Evolutionary conservation across 352 stramenopile species (phyloP).

Genomic region (Pythium pyrilobum): DNA sequence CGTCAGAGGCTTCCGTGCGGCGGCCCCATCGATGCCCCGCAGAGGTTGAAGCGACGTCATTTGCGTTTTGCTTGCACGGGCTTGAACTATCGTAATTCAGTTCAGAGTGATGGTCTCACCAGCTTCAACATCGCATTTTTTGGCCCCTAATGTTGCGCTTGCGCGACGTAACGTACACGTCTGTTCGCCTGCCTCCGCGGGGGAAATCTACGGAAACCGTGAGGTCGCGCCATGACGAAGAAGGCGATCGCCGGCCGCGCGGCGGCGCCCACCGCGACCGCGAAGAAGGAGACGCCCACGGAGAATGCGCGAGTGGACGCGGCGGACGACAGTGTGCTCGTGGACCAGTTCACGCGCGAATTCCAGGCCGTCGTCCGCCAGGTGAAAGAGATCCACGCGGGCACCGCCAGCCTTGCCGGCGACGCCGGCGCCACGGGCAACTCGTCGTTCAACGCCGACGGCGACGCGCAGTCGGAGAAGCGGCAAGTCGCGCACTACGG

Average conservation of each 20-base stretch:
- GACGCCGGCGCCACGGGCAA: background rate
- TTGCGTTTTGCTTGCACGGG: background rate
- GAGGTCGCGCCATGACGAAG: too few species aligned
- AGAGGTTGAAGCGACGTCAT: background rate
- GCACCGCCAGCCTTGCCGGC: background rate
- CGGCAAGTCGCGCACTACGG: conserved; percentile 42
- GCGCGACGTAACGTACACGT: too few species aligned
- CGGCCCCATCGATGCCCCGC: too few species aligned
- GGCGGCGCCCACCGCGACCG: too few species aligned
- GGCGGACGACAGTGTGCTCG: conserved; percentile 23
- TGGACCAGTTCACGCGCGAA: conserved; percentile 52
- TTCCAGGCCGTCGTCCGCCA: conserved; percentile 32
- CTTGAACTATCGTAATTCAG: background rate
- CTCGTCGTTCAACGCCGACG: conserved; percentile 7
- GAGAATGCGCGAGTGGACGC: too few species aligned
- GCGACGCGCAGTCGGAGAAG: background rate
- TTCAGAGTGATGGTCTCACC: background rate
- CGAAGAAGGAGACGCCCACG: too few species aligned
- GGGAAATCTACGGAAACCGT: background rate
- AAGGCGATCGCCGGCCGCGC: too few species aligned
- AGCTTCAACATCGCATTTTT: background rate
- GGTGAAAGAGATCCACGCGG: conserved; percentile 27
- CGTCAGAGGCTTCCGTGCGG: background rate
- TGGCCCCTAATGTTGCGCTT: conserved; percentile 2
- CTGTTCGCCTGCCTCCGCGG: background rate